Evolutionary conservation across 352 stramenopile species (phyloP).

Genomic region (Phytophthora kernoviae): DNA sequence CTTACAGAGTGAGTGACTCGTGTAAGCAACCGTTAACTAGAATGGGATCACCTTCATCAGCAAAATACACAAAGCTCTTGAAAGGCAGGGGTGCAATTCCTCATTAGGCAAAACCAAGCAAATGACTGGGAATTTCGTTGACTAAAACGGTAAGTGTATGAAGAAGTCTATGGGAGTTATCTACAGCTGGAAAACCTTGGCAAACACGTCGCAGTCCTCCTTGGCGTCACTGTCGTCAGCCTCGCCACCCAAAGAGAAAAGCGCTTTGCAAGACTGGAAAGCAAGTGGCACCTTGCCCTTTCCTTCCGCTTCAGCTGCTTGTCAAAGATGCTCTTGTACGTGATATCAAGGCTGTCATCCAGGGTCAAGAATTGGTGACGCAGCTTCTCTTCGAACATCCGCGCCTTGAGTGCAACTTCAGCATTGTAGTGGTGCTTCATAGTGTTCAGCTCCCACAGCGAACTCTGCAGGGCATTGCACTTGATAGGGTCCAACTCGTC

Average conservation of each 20-base stretch:
- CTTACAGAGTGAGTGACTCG: not conserved
- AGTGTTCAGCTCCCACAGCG: constrained; percentile 95
- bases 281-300: constrained; percentile 74
- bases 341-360: constrained; percentile 73
- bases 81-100: no score
- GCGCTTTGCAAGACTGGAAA: constrained; percentile 60
- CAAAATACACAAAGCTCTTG: no score
- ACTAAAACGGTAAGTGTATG: constrained; percentile 1
- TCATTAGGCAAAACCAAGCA: not conserved
- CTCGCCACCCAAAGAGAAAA: constrained; percentile 44
- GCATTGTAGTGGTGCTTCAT: constrained; percentile 96
- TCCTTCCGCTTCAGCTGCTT: constrained; percentile 84
- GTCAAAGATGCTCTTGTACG: constrained; percentile 84
- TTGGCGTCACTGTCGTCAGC: constrained; percentile 16
- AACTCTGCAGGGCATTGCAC: constrained; percentile 91
- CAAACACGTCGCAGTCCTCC: constrained; percentile 57
- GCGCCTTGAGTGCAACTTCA: constrained; percentile 90
- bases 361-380: constrained; percentile 79
- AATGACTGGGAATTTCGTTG: not conserved
- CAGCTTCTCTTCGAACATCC: constrained; percentile 90
- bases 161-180: constrained; percentile 32
- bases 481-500: constrained; percentile 72
- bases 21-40: not conserved
- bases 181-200: constrained; percentile 79
- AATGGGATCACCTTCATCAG: no score